Base-by-base conservation (phyloP, 108 stramenopile species). In the Nannochloropsis gaditana region DNA sequence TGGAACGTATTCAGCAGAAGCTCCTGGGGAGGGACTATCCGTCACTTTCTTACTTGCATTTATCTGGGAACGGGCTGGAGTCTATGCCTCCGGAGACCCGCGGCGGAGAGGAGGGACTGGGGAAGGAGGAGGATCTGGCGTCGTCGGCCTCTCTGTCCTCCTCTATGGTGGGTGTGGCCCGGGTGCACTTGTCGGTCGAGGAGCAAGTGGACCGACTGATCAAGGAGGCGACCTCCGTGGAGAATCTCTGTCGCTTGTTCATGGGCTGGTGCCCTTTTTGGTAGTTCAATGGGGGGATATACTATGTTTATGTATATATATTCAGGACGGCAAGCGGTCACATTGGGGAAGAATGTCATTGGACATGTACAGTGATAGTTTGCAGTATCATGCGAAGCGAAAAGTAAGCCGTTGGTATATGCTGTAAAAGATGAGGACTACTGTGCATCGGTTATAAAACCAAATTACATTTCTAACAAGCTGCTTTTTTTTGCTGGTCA, bases 181-280 rank as follows among this genome's bases (percentile, higher is more conserved):
- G n/a, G 21, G 73, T 11, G 31, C 44, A 17, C 15, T 82, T 83
- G 42, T 41, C 81, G 9, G 73, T 82, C 3, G n/a, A 82, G 50
- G 73, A 86, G 44, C 85, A 86, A 82, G 85, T 86, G 17, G 85
- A 82, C 41, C 42, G 82, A 11, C 11, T 86, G 42, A 86, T 86
- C 83, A 80, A 45, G 45, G 82, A 86, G 44, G 85, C 85, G 45
- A 82, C 82, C 10, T 82, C 85, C 17, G 80, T 83, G 2, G 85
- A 86, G 44, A 86, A 86, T 80, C 83, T 86, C 9, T 83, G 85
- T 19, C 85, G 81, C 6, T 6, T 82, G n/a, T 86, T 86, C 10
- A 83, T 44, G 41, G 85, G 85, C 11, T 86, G 85, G 85, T 82
- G 82, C 31, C 73, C 85, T 10, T 83, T 83, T 43, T 86, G 85